Conservation (phyloP, 306 rosid species). For the Acacia confusa region DNA sequence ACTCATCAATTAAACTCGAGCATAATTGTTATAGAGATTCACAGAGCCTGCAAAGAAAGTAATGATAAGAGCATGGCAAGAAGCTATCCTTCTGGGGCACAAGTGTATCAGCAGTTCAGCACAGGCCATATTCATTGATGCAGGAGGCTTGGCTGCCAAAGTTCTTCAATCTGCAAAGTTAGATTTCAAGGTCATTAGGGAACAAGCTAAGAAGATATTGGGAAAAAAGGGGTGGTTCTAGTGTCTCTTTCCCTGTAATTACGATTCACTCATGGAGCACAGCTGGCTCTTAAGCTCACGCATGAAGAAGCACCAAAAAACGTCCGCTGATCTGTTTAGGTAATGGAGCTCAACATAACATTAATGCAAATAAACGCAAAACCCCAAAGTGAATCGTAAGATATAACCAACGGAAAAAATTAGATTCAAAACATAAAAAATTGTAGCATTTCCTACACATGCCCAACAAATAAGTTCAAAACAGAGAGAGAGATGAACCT, state of each 20-base stretch:
- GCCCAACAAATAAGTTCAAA: no score
- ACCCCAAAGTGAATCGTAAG: no score
- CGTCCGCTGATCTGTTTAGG: no score
- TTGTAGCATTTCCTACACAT: no score
- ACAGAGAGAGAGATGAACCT: no score
- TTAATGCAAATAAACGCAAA: no score
- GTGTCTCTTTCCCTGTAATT: conserved; percentile 59
- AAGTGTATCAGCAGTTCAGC: conserved; percentile 49
- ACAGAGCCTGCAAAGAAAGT: conserved; percentile 62
- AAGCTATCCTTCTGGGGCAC: conserved; percentile 68
- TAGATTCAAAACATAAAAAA: no score
- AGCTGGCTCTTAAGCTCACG: conserved; percentile 65
- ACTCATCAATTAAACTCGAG: background rate
- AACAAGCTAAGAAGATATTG: conserved; percentile 59
- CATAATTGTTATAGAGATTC: conserved; percentile 66
- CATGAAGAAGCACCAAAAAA: conserved; percentile 55
- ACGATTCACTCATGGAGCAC: conserved; percentile 69
- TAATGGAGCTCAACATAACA: no score
- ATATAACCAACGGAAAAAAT: no score
- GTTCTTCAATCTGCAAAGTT: conserved; percentile 68
- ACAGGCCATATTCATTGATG: conserved; percentile 76
- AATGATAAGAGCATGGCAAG: conserved; percentile 64
- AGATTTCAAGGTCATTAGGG: conserved; percentile 63
- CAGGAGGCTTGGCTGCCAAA: conserved; percentile 63
- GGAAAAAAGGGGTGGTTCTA: conserved; percentile 57